Percentiles rank a stretch among this genome's conserved stretches.
Evolutionary conservation across 768 basidiomycete species (phyloP).

Genomic region (Phylloporus sp.): DNA sequence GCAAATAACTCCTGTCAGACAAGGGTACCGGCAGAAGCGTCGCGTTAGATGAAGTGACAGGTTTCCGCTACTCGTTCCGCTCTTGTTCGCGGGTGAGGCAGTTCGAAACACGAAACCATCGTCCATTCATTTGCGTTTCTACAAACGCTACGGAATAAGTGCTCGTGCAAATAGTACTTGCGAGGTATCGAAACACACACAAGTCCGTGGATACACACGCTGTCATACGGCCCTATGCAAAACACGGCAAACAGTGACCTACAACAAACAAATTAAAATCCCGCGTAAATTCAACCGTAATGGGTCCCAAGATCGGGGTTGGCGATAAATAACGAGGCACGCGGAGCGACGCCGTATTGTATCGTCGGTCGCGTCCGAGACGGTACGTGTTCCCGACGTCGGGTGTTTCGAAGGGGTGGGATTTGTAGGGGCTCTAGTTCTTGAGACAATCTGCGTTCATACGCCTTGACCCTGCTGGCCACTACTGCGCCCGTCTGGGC

Average conservation of each 20-base stretch:
- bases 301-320: constrained; percentile 49
- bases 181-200: constrained; percentile 6
- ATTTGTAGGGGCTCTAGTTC: constrained; percentile 40
- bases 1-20: background rate
- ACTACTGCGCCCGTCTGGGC: constrained; percentile 31
- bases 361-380: constrained; percentile 39
- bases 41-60: background rate
- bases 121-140: background rate
- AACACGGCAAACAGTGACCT: constrained; percentile 8
- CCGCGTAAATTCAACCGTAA: constrained; percentile 6
- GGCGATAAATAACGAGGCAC: constrained; percentile 63
- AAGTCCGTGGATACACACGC: background rate
- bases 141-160: background rate
- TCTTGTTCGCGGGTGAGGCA: background rate
- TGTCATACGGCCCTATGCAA: background rate
- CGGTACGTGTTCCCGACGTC: constrained; percentile 39
- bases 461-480: constrained; percentile 50
- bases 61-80: background rate
- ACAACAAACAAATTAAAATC: background rate
- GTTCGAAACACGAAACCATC: background rate
- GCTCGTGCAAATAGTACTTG: background rate
- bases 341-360: constrained; percentile 64
- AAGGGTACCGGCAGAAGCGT: too few relatives aligned
- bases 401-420: constrained; percentile 38
- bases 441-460: constrained; percentile 57